Evolutionary conservation across 768 basidiomycete species (phyloP).

Genomic region (Amanita pseudoporphyria): DNA sequence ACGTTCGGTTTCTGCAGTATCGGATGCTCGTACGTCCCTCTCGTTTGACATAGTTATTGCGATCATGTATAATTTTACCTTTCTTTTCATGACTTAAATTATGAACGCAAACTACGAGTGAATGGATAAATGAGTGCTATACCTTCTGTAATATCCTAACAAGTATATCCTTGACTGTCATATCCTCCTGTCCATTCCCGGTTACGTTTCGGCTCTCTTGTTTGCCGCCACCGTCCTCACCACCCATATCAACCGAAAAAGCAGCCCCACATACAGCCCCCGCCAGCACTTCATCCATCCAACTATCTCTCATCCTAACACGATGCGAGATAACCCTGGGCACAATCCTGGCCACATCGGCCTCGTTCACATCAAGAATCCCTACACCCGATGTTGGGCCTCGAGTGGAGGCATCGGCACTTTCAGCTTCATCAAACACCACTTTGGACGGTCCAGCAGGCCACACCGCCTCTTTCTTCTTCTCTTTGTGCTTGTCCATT

Average conservation of each 20-base stretch:
- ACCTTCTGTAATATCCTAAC: slow-evolving; percentile 4
- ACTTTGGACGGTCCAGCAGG: background rate
- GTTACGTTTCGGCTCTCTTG: background rate
- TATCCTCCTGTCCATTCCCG: background rate
- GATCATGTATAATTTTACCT: too few relatives aligned
- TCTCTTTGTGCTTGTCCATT: background rate
- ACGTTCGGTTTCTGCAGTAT: too few relatives aligned
- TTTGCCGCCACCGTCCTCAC: background rate
- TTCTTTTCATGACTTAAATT: too few relatives aligned
- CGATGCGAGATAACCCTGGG: slow-evolving; percentile 71
- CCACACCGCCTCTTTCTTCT: background rate
- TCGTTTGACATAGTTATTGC: too few relatives aligned
- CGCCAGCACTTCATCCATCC: slow-evolving; percentile 59
- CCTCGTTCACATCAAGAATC: slow-evolving; percentile 57
- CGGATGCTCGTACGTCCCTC: too few relatives aligned
- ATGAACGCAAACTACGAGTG: too few relatives aligned
- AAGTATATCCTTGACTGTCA: slow-evolving; percentile 4
- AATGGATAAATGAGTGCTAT: background rate
- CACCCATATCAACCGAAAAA: background rate
- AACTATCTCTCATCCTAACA: slow-evolving; percentile 57
- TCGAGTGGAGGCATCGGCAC: background rate
- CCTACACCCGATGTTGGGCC: background rate
- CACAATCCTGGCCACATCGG: slow-evolving; percentile 65
- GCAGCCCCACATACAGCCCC: slow-evolving; percentile 20
- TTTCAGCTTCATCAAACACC: background rate